phyloP scores from a whole-genome alignment of 148 eudicot genomes.

The Dysphania ambrosioides region DNA sequence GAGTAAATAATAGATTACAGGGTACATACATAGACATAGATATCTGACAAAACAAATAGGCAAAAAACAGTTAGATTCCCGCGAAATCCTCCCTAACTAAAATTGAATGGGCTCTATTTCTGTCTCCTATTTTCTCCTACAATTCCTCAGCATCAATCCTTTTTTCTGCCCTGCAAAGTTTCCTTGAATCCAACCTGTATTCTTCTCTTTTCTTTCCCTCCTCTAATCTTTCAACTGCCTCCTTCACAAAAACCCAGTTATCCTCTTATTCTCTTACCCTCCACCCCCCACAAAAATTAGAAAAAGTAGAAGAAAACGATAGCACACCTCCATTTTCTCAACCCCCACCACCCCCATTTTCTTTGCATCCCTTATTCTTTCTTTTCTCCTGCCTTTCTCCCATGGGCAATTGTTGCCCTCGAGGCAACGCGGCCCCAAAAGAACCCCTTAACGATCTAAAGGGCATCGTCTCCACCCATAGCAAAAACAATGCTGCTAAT shows the following conservation, averaged over 20 bases:
- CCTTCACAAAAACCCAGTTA: constrained; percentile 16
- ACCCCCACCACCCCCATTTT: constrained; percentile 2
- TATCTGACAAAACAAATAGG: not conserved
- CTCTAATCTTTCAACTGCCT: constrained; percentile 9
- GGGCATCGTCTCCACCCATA: constrained; percentile 7
- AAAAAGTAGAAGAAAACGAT: not conserved
- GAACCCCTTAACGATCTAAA: constrained; percentile 15
- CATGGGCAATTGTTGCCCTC: constrained; percentile 64
- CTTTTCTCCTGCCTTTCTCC: constrained; percentile 17
- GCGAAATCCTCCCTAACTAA: constrained; percentile 40
- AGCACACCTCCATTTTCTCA: not conserved
- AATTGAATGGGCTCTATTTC: constrained; percentile 7
- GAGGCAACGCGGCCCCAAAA: constrained; percentile 25
- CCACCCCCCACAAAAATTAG: no score
- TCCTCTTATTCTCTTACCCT: constrained; percentile 15
- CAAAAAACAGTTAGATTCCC: constrained; percentile 33
- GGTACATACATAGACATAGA: not conserved
- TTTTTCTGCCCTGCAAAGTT: not conserved
- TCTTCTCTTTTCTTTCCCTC: not conserved
- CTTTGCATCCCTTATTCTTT: constrained; percentile 1
- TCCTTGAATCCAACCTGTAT: constrained; percentile 22
- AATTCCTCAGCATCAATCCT: constrained; percentile 44
- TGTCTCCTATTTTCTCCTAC: constrained; percentile 28
- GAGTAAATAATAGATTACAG: not conserved
- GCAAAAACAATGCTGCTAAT: not conserved